Percentiles rank a stretch among this genome's conserved stretches.
These are phyloP conservation scores for Diplocarpon mali DNA, from an alignment of 2,329 filamentous ascomycete genomes.

Conservation along the genomic window DNA sequence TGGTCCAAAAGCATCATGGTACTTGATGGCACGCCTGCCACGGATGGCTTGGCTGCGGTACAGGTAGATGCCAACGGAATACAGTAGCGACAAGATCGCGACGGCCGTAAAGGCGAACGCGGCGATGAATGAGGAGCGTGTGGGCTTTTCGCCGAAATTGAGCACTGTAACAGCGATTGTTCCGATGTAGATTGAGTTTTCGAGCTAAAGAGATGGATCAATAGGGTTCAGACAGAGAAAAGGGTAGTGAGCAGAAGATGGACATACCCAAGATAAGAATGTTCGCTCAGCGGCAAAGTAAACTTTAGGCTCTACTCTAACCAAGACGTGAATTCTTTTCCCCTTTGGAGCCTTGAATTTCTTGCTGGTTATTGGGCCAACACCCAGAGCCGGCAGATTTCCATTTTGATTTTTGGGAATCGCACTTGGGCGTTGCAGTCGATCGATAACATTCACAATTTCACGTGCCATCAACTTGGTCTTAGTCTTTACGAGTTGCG, in stretches of 20 bases:
- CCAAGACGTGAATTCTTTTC: constrained; percentile 90
- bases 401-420: constrained; percentile 30
- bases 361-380: constrained; percentile 43
- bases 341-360: constrained; percentile 65
- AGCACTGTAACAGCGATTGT: constrained; percentile 75
- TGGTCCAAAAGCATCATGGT: constrained; percentile 84
- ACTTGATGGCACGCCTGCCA: constrained; percentile 71
- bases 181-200: constrained; percentile 91
- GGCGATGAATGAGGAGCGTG: constrained; percentile 50
- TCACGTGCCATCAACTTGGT: constrained; percentile 14
- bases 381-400: constrained; percentile 43
- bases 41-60: constrained; percentile 83
- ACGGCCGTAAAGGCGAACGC: constrained; percentile 73
- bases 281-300: constrained; percentile 95
- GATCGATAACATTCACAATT: constrained; percentile 9
- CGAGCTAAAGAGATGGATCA: constrained; percentile 45
- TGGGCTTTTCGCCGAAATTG: constrained; percentile 60
- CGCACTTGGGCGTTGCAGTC: constrained; percentile 8
- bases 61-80: constrained; percentile 74
- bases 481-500: constrained; percentile 40
- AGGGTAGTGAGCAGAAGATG: no score
- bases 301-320: constrained; percentile 94
- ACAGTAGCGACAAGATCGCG: constrained; percentile 67
- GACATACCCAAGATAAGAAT: constrained; percentile 73
- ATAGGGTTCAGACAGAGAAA: no score